Base-by-base conservation (phyloP, 2,329 filamentous ascomycete species). In the Geoglossum cookeanum region DNA sequence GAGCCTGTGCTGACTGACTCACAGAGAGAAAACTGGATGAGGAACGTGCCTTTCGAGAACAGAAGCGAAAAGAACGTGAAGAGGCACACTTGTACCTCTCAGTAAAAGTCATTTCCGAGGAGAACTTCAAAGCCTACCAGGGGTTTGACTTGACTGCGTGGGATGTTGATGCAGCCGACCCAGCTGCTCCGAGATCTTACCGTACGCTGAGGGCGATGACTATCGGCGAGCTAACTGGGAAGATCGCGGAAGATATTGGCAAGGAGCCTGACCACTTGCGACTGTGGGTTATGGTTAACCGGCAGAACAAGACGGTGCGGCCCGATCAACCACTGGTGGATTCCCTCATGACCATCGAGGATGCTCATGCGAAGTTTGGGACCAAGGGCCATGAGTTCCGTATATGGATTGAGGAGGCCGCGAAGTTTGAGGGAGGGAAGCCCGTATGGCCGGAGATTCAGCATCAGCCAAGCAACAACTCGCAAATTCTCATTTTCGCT, bases 241-340 rank as follows among this genome's bases (percentile, higher is more conserved):
- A 77, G 27, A 77, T 97, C 59, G 89, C 85, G 0, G 71, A 79
- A 44, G 85, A 94, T 58, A 75, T 85, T 55, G 76, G 74, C 0
- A 70, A 85, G 55, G 81, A 90, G 49, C 75, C 84, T 0, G 80
- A 81, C 58, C 78, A 80, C 60, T 71, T 97, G 29, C 81, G 92
- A 27, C 78, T 95, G 17, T 98, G 92, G 94, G 81, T 88, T 57
- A 96, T 98, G 90, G 92, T 98, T 1, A 97, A 96, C 67, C 84
- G 92, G 9, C 92, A 98, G 68, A 98, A 98, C 68, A 96, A 95
- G 70, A 98, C 92, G 0, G 84, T 88, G 42, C 81, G 92, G 17
- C 92, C 94, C 0, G 92, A 98, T 66, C 83, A 87, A 59, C 87
- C 89, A 0, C 81, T 98, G 54, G 79, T 80, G 67, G 89, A 94